Base-by-base conservation (phyloP, 2,329 filamentous ascomycete genomes). In the Alternaria arborescens region DNA sequence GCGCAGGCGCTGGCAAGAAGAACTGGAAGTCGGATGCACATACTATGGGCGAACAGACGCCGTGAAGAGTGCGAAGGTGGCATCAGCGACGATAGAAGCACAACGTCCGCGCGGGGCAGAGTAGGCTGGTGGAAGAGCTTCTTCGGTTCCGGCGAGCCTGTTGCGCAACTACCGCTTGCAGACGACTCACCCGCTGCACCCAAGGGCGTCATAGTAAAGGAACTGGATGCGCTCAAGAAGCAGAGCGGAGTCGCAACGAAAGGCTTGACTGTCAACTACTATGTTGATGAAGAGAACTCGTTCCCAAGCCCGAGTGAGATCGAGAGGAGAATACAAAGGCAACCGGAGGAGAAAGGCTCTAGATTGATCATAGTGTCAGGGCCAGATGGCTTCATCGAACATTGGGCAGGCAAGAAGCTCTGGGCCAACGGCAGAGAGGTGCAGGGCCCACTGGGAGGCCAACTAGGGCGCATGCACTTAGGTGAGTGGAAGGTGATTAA, bases 281-380 rank as follows among this genome's bases (percentile, higher is more conserved):
- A 91, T 67, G 87, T 97, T 8, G 94, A 97, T 69, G 90, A 94
- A 50, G 92, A 98, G 71, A 84, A 86, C 41, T 87, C 82, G 0
- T 87, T 86, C 47, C 90, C 97, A 64, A 74, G 72, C 38, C 75
- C 80, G 10, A 68, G 69, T 7, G 73, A 81, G 32, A 73, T 84
- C 8, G 71, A 67, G 38, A 71, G 70, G 53, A 67, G 61, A 34
- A 61, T 75, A 40, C 53, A 58, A n/a, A 60, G 66, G 26, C 54
- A 59, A 24, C 57, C 61, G 38, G 55, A 69, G 34, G 69, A 71
- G 11, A 71, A 79, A 1, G 84, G 86, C 1, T 86, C 85, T 64
- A 89, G 88, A 61, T 76, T 97, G 20, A 82, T 97, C n/a, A 83
- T 97, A 57, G 87, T 98, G 1, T 97, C 93, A 0, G 95, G 95